Evolutionary conservation across 192 early-diverging fungal species (phyloP), one percentile per base, ranked within the genome.

Genomic region (Dissophora ornata): DNA sequence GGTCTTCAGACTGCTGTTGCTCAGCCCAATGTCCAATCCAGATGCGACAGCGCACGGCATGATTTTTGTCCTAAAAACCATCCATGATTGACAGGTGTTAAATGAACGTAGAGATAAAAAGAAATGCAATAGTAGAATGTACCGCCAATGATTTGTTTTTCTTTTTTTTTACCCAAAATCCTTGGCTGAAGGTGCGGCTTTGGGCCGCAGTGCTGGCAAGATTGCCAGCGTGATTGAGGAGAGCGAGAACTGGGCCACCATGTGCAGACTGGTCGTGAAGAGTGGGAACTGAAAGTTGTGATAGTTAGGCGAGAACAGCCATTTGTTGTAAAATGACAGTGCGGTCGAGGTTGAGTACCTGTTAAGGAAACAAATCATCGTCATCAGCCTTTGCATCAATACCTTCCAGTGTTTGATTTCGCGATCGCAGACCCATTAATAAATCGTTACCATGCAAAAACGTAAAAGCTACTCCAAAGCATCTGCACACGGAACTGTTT

Each of bases 261-360:
- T 95, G 60, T 98, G 96, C 12, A 92, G 66, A 49, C 85, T 86
- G 40, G 93, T 92, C 32, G 92, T 92, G 81, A 98, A 93, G 6
- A 98, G 83, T 30, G 96, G 96, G 61, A 89, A 97, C 28, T 79
- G 83, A 80, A 96, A 97, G 81, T 94, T 87, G 60, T 93, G 86
- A 67, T 94, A 87, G 0, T 87, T 83, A 29, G 84, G 70, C 28
- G 93, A 91, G 83, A 98, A 96, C 60, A 98, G 84, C 94, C 94
- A 98, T 57, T 93, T 95, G 88, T 98, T 98, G 81, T 95, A 98
- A 3, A 96, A 84, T 2, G 90, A 91, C 26, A 98, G 82, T 9
- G 87, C 63, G 0, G 94, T 88, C 2, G 96, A 77, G 47, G 58
- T 67, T 0, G 57, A 59, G 33, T 77, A 77, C 73, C 73, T 77